phyloP scores from a whole-genome alignment of 805 yeast species.

The Ogataea minuta region DNA sequence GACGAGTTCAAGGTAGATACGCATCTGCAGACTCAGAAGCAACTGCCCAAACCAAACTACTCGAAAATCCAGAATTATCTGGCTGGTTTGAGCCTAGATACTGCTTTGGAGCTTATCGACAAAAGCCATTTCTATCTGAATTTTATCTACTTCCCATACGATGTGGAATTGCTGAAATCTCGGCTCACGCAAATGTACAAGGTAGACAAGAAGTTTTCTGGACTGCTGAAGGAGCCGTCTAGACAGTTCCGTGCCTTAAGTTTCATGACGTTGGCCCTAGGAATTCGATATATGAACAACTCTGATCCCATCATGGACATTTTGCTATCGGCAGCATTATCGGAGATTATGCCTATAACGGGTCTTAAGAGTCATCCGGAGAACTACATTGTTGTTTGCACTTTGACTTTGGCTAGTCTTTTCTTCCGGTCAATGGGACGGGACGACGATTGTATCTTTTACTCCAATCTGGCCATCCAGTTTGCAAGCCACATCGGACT shows the following conservation, averaged over 20 bases:
- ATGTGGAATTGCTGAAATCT: constrained; percentile 17
- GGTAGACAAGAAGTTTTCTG: constrained; percentile 12
- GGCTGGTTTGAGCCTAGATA: constrained; percentile 12
- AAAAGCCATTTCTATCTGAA: constrained; percentile 24
- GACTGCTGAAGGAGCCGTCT: constrained; percentile 9
- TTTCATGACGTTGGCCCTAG: constrained; percentile 25
- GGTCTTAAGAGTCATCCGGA: constrained; percentile 13
- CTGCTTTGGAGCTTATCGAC: constrained; percentile 19
- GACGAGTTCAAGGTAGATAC: neutral
- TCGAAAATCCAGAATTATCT: constrained; percentile 12
- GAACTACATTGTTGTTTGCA: constrained; percentile 21
- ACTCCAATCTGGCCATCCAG: constrained; percentile 28
- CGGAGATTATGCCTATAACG: constrained; percentile 20
- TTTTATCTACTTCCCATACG: constrained; percentile 27
- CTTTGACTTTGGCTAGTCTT: constrained; percentile 22
- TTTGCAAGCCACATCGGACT: constrained; percentile 25
- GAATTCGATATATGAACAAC: constrained; percentile 22
- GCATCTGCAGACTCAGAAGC: neutral
- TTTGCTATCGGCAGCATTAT: constrained; percentile 17
- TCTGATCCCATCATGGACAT: constrained; percentile 17
- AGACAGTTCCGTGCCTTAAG: constrained; percentile 22
- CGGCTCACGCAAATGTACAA: constrained; percentile 17
- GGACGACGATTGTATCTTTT: constrained; percentile 28
- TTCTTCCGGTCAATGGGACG: constrained; percentile 25
- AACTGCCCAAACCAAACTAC: constrained; percentile 5